These are phyloP conservation scores for Copromyces sp. DNA, from an alignment of 495 filamentous ascomycete species.

Conservation along the genomic window DNA sequence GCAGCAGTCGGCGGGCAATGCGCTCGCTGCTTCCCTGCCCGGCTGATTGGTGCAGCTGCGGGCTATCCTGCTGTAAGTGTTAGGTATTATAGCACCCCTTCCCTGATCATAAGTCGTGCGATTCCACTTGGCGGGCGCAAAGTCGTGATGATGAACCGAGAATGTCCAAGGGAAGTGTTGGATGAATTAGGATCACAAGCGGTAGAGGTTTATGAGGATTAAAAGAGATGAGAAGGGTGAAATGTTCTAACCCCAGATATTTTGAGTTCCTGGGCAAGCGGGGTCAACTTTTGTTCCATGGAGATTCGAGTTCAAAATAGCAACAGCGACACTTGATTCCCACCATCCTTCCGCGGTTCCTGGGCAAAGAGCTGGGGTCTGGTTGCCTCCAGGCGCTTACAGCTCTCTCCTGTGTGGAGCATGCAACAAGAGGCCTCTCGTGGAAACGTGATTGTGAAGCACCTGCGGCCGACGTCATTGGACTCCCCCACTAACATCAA, in stretches of 20 bases:
- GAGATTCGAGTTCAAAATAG: slow-evolving; percentile 20
- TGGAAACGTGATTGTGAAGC: not conserved
- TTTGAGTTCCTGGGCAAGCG: slow-evolving; percentile 1
- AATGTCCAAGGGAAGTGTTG: not conserved
- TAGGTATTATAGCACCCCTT: not conserved
- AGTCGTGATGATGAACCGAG: not conserved
- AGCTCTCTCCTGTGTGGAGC: slow-evolving; percentile 21
- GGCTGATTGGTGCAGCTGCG: not conserved
- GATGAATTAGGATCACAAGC: not conserved
- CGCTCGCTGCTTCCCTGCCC: not conserved
- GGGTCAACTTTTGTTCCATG: slow-evolving; percentile 7
- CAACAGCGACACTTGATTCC: slow-evolving; percentile 7
- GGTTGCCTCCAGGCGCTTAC: slow-evolving; percentile 23
- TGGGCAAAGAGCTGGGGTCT: not conserved
- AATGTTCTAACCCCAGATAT: not conserved
- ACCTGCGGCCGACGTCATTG: slow-evolving; percentile 25
- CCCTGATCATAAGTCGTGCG: not conserved
- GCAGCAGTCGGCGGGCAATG: not conserved
- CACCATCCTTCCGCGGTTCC: slow-evolving; percentile 15
- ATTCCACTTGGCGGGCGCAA: not conserved
- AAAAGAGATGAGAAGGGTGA: not conserved
- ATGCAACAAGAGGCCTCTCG: slow-evolving; percentile 20
- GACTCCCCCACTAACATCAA: not conserved
- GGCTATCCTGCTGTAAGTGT: not conserved
- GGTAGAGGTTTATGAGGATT: not conserved